Conservation (phyloP, 2,329 filamentous ascomycete genomes). For the Fusarium sp. region DNA sequence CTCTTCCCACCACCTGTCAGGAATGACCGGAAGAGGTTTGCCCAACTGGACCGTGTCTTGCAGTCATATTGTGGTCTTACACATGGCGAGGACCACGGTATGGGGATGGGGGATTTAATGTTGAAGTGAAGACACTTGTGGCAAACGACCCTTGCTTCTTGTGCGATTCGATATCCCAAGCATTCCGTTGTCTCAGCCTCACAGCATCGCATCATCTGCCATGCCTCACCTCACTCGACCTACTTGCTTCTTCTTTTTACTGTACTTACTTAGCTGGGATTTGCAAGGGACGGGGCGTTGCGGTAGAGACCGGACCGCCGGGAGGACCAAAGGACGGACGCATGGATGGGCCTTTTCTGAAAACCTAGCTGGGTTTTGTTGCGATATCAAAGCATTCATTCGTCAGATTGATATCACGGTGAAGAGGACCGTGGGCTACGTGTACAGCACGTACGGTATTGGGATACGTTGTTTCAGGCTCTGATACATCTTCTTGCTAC, state of each 20-base stretch:
- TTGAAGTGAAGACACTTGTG: conserved; percentile 7
- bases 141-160: conserved; percentile 2
- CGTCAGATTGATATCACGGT: background rate
- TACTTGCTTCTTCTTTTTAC: background rate
- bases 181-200: conserved; percentile 34
- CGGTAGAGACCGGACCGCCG: conserved; percentile 34
- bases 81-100: background rate
- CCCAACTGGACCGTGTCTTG: conserved; percentile 28
- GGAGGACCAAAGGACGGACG: conserved; percentile 2
- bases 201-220: conserved; percentile 6
- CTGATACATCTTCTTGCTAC: background rate
- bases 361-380: background rate
- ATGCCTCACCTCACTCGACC: conserved; percentile 12
- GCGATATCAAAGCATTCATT: background rate
- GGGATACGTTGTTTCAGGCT: background rate
- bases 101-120: background rate
- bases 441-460: background rate
- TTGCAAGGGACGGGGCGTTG: conserved; percentile 11
- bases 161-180: conserved; percentile 15
- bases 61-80: conserved; percentile 27
- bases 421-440: background rate
- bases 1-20: conserved; percentile 28
- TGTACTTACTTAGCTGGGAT: background rate
- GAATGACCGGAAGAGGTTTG: conserved; percentile 26
- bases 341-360: background rate